A percentile compares a stretch with the other conserved stretches of the same genome.
Evolutionary conservation across 306 rosid genomes (phyloP).

Genomic region (Malus orientalis): DNA sequence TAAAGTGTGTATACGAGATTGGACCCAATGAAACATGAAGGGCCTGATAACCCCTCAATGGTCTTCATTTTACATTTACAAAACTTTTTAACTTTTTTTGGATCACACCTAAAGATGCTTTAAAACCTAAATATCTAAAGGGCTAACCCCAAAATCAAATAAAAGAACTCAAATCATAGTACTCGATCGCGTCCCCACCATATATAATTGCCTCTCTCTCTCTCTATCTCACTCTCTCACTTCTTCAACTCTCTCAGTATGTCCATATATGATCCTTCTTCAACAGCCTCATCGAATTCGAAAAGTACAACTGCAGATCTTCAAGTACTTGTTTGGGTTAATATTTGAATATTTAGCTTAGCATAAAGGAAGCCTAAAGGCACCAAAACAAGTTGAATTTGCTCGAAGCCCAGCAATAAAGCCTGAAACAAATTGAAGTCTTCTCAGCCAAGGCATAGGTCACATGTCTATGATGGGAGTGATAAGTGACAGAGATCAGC

Average conservation of each 20-base stretch:
- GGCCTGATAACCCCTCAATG: not conserved
- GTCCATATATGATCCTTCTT: conserved; percentile 14
- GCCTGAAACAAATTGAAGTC: no score
- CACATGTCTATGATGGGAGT: no score
- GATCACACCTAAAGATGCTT: not conserved
- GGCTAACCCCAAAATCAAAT: not conserved
- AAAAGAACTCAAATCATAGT: not conserved
- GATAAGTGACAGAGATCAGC: no score
- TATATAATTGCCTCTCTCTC: not conserved
- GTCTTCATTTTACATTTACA: not conserved
- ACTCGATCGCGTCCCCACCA: not conserved
- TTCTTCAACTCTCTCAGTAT: conserved; percentile 7
- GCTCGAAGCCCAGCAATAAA: no score
- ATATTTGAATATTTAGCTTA: no score
- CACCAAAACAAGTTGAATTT: no score
- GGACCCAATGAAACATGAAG: not conserved
- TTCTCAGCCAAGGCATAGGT: no score
- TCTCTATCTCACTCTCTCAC: not conserved
- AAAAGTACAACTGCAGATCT: not conserved
- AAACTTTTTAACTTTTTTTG: not conserved
- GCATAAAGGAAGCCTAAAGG: no score
- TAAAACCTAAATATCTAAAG: not conserved
- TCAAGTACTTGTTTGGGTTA: not conserved
- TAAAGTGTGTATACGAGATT: not conserved
- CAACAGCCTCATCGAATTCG: conserved; percentile 1